A percentile compares a stretch with the other conserved stretches of the same genome.
phyloP scores from a whole-genome alignment of 208 protist genomes.

The Endotrypanum monterogeii region DNA sequence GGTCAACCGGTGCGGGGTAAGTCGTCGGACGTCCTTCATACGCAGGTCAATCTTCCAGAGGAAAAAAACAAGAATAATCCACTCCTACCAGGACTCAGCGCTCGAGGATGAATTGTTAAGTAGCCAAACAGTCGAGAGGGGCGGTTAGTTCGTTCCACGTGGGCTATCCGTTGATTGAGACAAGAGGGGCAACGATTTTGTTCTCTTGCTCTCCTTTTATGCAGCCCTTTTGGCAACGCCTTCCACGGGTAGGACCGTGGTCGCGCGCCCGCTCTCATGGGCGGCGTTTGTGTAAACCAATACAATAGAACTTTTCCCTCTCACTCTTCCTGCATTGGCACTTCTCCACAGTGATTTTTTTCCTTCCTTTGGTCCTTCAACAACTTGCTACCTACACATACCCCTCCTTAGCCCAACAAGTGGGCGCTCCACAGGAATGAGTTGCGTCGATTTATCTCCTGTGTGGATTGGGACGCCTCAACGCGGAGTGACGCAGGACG shows the following conservation, averaged over 20 bases:
- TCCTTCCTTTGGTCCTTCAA: neutral
- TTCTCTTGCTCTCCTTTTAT: neutral
- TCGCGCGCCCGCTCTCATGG: neutral
- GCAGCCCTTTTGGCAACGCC: neutral
- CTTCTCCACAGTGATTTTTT: neutral
- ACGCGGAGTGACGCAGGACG: constrained; percentile 25
- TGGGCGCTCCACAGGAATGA: constrained; percentile 9
- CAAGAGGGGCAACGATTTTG: neutral
- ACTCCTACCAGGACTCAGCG: neutral
- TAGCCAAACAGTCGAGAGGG: neutral
- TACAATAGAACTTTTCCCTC: neutral
- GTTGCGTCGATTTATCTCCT: neutral
- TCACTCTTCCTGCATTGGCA: neutral
- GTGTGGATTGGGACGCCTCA: constrained; percentile 75
- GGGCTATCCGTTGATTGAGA: neutral
- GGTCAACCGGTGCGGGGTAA: neutral
- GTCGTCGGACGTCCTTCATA: neutral
- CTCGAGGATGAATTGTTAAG: neutral
- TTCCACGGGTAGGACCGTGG: neutral
- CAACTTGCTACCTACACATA: neutral
- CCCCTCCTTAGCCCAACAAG: neutral
- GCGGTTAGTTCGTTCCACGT: neutral
- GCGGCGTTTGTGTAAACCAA: neutral
- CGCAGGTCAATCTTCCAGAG: neutral
- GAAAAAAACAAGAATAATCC: neutral